Base-by-base conservation (phyloP, 345 rosid genomes). In the Abelmoschus esculentus region DNA sequence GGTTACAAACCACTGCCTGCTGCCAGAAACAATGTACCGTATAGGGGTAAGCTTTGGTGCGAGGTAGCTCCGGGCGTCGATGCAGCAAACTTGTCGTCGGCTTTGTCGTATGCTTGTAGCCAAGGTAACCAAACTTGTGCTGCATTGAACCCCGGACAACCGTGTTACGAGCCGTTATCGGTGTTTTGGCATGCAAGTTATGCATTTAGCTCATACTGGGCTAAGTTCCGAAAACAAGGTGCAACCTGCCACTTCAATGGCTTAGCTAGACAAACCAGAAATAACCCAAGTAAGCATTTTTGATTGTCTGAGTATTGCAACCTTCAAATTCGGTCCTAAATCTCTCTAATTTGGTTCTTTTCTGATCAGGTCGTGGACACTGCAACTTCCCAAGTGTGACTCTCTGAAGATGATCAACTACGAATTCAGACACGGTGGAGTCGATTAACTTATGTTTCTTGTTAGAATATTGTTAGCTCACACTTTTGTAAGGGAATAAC, bases 131-230 rank as follows among this genome's bases (percentile, higher is more conserved):
- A 72, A 13, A 87, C 83, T 3, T 89, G 97, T 42, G 83, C 80
- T 2, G 78, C 86, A 5, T 69, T 91, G 67, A 73, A 65, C 22
- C 86, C 91, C 0, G 93, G 91, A 6, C 76, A 61, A 50, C 85
- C 78, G 67, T 91, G 96, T 56, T 84, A 85, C 4, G 81, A 85
- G 36, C 97, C 93, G 0, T 52, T 87, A 0, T 82, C 86, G 0
- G 52, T 81, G 12, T 28, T 50, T 57, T 78, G 81, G 91, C 93
- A 86, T 11, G 89, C 96, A 3, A 89, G 85, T 72, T 91, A 81
- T 34, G 97, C 97, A 0, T 91, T 91, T 67, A 91, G 93, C 80
- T 84, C 96, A 0, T 85, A 86, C 38, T 87, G 93, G 96, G 80
- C 93, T 11, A 72, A 75, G 70, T 87, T 83, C 63, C 73, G 85